Conservation (phyloP, 2,329 filamentous ascomycete species). For the Fusarium marasasianum region DNA sequence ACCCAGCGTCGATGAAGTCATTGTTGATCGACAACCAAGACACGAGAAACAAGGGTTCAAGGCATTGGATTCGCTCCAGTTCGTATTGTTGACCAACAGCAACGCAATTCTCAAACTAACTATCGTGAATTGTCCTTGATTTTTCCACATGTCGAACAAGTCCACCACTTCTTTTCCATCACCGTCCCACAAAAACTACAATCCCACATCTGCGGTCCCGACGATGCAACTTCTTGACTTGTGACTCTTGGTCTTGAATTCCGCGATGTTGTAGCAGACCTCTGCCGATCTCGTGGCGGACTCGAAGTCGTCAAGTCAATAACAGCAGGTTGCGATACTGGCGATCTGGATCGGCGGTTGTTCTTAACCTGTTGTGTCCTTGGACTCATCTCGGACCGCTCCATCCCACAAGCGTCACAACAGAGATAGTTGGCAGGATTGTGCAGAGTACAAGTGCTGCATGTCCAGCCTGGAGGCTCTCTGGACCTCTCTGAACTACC, state of each 20-base stretch:
- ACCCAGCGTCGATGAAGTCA: slow-evolving; percentile 38
- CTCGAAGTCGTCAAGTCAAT: slow-evolving; percentile 50
- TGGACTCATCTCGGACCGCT: slow-evolving; percentile 45
- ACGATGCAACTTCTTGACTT: background rate
- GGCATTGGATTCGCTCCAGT: slow-evolving; percentile 22
- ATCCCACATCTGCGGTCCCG: slow-evolving; percentile 54
- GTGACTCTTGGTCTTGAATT: background rate
- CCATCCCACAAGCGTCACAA: slow-evolving; percentile 66
- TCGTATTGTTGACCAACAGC: slow-evolving; percentile 4
- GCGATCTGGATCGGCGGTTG: slow-evolving; percentile 30
- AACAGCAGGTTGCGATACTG: slow-evolving; percentile 34
- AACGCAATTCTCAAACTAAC: slow-evolving; percentile 13
- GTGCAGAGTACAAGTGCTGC: slow-evolving; percentile 64
- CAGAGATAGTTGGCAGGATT: slow-evolving; percentile 61
- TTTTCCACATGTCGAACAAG: slow-evolving; percentile 62
- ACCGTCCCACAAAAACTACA: slow-evolving; percentile 62
- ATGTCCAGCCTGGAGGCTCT: slow-evolving; percentile 57
- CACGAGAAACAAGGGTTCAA: slow-evolving; percentile 10
- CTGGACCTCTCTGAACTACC: slow-evolving; percentile 2
- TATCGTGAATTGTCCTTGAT: slow-evolving; percentile 61
- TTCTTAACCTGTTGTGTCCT: slow-evolving; percentile 22
- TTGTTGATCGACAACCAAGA: slow-evolving; percentile 18
- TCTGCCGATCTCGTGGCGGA: slow-evolving; percentile 38
- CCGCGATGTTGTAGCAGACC: background rate
- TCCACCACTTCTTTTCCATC: slow-evolving; percentile 67